These are phyloP conservation scores for Millerozyma miso DNA, from an alignment of 805 yeast species.

Conservation along the genomic window DNA sequence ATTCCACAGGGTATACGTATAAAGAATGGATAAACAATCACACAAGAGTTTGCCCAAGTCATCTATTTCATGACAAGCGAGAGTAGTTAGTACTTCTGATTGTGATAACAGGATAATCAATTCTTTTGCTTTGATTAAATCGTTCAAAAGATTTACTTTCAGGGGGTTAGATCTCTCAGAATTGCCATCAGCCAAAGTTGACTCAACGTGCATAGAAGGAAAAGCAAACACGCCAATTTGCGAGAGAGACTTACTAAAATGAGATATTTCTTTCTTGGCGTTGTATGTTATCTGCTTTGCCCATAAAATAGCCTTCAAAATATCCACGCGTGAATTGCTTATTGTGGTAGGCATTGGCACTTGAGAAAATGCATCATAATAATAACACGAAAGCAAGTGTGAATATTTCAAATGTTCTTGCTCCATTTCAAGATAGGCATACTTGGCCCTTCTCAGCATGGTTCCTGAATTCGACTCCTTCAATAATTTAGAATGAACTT, in stretches of 20 bases:
- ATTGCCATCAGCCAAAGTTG: not conserved
- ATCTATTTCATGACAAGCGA: slow-evolving; percentile 13
- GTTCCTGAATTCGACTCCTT: not conserved
- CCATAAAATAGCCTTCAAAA: not conserved
- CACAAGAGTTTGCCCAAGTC: slow-evolving; percentile 12
- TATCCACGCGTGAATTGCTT: not conserved
- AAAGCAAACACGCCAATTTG: slow-evolving; percentile 1
- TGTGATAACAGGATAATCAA: slow-evolving; percentile 6
- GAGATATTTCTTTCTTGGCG: not conserved
- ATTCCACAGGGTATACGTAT: slow-evolving; percentile 18
- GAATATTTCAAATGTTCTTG: not conserved
- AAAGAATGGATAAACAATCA: slow-evolving; percentile 15
- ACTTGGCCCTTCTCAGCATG: not conserved
- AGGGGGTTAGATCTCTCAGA: not conserved
- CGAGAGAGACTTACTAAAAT: not conserved
- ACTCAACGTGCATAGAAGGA: slow-evolving; percentile 7
- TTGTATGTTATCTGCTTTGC: not conserved
- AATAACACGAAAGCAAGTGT: not conserved
- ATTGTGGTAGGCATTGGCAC: not conserved
- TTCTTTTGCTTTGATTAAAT: slow-evolving; percentile 14
- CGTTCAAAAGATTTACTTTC: slow-evolving; percentile 10
- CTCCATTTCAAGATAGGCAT: not conserved
- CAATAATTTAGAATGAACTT: not conserved
- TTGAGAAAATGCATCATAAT: not conserved
- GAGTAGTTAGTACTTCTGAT: slow-evolving; percentile 1